These are phyloP conservation scores for Calonectria henricotiae DNA, from an alignment of 2,329 filamentous ascomycete species.

Conservation along the genomic window DNA sequence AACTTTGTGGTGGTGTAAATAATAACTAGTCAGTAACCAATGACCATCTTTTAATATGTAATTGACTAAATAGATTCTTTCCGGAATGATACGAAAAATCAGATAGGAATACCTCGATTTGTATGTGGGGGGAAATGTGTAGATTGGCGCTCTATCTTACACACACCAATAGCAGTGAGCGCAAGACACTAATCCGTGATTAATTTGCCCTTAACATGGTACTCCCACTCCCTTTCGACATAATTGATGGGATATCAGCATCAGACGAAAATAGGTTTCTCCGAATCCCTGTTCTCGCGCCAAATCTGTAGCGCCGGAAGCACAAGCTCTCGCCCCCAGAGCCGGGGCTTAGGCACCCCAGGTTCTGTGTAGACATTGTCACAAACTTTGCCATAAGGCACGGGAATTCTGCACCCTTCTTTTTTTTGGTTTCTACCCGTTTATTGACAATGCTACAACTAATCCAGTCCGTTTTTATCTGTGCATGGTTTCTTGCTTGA, in stretches of 20 bases:
- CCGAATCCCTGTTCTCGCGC: constrained; percentile 26
- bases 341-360: constrained; percentile 36
- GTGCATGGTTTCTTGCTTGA: background rate
- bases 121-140: too few relatives aligned
- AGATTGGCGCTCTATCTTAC: too few relatives aligned
- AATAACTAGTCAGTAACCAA: too few relatives aligned
- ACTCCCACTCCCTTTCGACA: constrained; percentile 24
- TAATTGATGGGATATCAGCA: background rate
- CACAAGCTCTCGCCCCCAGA: background rate
- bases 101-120: too few relatives aligned
- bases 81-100: too few relatives aligned
- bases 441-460: background rate
- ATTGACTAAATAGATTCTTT: too few relatives aligned
- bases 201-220: background rate
- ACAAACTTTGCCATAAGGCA: background rate
- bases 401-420: background rate
- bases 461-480: background rate
- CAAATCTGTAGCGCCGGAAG: constrained; percentile 5
- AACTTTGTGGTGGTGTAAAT: too few relatives aligned
- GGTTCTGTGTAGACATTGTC: background rate
- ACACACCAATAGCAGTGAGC: background rate
- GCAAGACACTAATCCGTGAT: background rate
- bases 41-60: too few relatives aligned
- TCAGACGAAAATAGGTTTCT: constrained; percentile 6
- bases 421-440: background rate